phyloP scores from a whole-genome alignment of 306 rosid genomes.

The Carpinus viminea region DNA sequence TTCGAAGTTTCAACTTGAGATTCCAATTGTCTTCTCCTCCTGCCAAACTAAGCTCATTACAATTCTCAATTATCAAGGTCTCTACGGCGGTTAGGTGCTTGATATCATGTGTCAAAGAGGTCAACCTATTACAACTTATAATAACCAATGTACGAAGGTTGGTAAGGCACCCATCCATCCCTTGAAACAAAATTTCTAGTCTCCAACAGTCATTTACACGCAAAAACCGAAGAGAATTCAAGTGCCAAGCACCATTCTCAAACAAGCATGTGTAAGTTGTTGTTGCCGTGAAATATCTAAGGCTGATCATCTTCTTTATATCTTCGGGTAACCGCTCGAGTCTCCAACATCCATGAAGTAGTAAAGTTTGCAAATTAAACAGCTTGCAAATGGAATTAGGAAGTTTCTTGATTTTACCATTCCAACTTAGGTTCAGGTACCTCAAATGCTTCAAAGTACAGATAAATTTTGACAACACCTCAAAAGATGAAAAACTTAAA shows the following conservation, averaged over 20 bases:
- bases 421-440: constrained; percentile 5
- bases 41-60: constrained; percentile 8
- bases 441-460: constrained; percentile 21
- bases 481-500: constrained; percentile 15
- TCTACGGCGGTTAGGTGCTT: constrained; percentile 18
- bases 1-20: neutral
- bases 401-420: neutral
- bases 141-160: neutral
- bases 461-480: constrained; percentile 18
- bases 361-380: constrained; percentile 27
- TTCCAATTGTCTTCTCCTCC: neutral
- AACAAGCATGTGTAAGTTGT: constrained; percentile 20
- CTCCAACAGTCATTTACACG: constrained; percentile 12
- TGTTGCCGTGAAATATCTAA: constrained; percentile 24
- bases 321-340: constrained; percentile 33
- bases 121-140: neutral
- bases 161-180: neutral
- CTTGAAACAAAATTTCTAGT: constrained; percentile 11
- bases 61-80: neutral
- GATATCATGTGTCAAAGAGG: constrained; percentile 22
- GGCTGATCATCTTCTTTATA: constrained; percentile 23
- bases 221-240: constrained; percentile 22
- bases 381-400: constrained; percentile 36
- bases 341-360: constrained; percentile 5
- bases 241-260: constrained; percentile 6